Evolutionary conservation across 2,329 filamentous ascomycete genomes (phyloP), one percentile per base, ranked within the genome.

Genomic region (Ascomycota sp.): DNA sequence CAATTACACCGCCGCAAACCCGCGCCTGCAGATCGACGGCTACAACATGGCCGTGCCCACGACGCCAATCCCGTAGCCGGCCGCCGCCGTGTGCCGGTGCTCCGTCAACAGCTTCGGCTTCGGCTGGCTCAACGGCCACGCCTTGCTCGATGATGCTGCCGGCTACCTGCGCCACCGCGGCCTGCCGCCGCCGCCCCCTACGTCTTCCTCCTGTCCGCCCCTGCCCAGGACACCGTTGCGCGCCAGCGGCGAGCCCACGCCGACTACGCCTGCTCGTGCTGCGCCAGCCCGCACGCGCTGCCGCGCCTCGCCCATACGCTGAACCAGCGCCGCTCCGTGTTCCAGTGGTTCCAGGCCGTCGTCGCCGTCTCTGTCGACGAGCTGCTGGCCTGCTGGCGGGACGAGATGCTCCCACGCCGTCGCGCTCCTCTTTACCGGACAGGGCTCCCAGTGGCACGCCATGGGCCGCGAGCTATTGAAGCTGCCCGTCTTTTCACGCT

Each of bases 1-100:
- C 24, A 32, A 32, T 28, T 33, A 33, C 15, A 12, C 22, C 5
- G 29, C 30, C 6, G 12, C 25, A 0, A 39, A 36, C 27, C 31
- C 34, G 2, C 27, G 31, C 17, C 27, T 37, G 10, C 12, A 23
- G 7, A 19, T 37, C 12, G 28, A 28, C 7, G 21, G 19, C 8
- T 20, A 2, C 5, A 10, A 17, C 21, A 23, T 29, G 7, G 20
- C 15, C 2, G 17, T 29, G 15, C 21, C 27, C 10, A 29, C 27
- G 3, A 12, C 20, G 3, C 11, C 27, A 4, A 8, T 29, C 2
- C 8, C 20, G 2, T 29, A 20, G 27, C 27, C 27, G 4, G 27
- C 13, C 4, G 17, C 12, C 27, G 20, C 8, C 2, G 15, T 21
- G 5, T 11, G 27, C 9, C 13, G 27, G 11, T 29, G 27, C 11